phyloP scores from a whole-genome alignment of 192 early-diverging fungal genomes.

The Pilobolus umbonatus region DNA sequence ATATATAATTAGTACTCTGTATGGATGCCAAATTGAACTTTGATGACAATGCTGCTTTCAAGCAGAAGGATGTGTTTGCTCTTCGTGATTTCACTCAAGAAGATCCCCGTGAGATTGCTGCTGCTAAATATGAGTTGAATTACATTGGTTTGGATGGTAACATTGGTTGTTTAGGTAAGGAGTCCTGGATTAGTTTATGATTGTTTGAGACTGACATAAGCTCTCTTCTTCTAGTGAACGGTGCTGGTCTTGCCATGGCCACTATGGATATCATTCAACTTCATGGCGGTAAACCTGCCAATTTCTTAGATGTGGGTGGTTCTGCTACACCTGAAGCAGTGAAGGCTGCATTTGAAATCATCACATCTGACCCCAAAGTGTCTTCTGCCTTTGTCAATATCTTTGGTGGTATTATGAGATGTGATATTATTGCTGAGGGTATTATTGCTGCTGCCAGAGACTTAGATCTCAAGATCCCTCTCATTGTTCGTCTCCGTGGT shows the following conservation, averaged over 20 bases:
- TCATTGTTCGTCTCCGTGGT: slow-evolving; percentile 95
- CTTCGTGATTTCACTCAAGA: slow-evolving; percentile 94
- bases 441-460: slow-evolving; percentile 94
- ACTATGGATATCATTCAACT: slow-evolving; percentile 99
- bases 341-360: slow-evolving; percentile 99
- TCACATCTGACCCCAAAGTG: slow-evolving; percentile 93
- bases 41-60: slow-evolving; percentile 99
- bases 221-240: slow-evolving; percentile 64
- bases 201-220: neutral
- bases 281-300: slow-evolving; percentile 96
- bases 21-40: slow-evolving; percentile 99
- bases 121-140: slow-evolving; percentile 96
- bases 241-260: slow-evolving; percentile 98
- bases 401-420: slow-evolving; percentile 99
- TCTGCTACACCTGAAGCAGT: slow-evolving; percentile 93
- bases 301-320: slow-evolving; percentile 99
- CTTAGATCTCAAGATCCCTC: slow-evolving; percentile 88
- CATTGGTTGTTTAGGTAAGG: slow-evolving; percentile 89
- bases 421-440: slow-evolving; percentile 97
- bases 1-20: slow-evolving; percentile 37
- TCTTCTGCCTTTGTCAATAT: slow-evolving; percentile 99
- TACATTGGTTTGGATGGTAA: slow-evolving; percentile 99
- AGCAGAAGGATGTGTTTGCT: slow-evolving; percentile 84
- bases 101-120: slow-evolving; percentile 95
- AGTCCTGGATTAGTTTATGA: neutral